Evolutionary conservation across 1,139 yeast species (phyloP).

Genomic region (Blastobotrys arbuscula): DNA sequence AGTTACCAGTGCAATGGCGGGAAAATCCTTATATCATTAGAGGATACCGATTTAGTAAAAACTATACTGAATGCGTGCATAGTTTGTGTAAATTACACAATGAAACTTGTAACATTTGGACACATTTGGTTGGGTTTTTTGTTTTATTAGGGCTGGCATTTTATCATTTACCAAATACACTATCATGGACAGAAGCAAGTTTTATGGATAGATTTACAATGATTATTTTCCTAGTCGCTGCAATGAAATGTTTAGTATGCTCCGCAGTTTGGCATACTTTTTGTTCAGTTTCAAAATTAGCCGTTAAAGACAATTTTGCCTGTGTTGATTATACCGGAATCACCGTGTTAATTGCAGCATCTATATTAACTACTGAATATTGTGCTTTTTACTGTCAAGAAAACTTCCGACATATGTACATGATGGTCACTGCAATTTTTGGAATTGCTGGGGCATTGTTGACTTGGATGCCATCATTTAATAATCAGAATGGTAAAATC

Average conservation of each 20-base stretch:
- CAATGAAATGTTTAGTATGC: constrained; percentile 68
- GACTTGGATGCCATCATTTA: constrained; percentile 90
- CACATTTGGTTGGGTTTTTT: constrained; percentile 70
- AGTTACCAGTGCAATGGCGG: constrained; percentile 88
- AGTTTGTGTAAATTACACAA: constrained; percentile 68
- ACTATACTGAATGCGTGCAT: constrained; percentile 52
- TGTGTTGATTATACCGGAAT: constrained; percentile 96
- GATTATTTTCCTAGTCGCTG: constrained; percentile 62
- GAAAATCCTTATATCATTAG: constrained; percentile 79
- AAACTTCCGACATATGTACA: constrained; percentile 43
- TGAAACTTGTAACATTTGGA: constrained; percentile 91
- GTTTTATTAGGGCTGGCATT: constrained; percentile 52
- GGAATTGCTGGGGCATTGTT: constrained; percentile 70
- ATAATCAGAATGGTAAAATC: constrained; percentile 75
- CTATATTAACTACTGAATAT: constrained; percentile 81
- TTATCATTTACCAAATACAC: constrained; percentile 53
- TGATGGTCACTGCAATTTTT: constrained; percentile 55
- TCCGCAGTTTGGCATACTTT: constrained; percentile 93
- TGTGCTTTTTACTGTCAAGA: constrained; percentile 66
- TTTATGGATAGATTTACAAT: constrained; percentile 49
- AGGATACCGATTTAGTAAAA: constrained; percentile 79
- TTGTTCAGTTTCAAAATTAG: constrained; percentile 64
- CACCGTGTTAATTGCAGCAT: constrained; percentile 83
- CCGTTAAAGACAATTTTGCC: constrained; percentile 68
- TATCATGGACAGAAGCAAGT: constrained; percentile 40